Percentiles rank a stretch among this genome's conserved stretches.
Evolutionary conservation across 192 early-diverging fungal genomes (phyloP).

Genomic region (Coemansia sp.): DNA sequence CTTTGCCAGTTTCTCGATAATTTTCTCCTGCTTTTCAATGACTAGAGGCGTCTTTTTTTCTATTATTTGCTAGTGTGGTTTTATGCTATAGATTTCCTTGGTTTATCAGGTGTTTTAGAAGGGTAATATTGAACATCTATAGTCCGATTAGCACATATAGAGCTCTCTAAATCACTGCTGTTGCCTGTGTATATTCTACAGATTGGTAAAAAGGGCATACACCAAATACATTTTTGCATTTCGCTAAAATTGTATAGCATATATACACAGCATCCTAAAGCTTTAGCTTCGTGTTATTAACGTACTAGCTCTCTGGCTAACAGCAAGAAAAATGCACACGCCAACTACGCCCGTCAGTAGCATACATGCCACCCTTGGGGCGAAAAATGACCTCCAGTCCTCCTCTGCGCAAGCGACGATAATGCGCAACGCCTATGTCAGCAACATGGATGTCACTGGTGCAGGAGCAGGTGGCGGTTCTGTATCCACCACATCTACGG

Average conservation of each 20-base stretch:
- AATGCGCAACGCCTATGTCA: constrained; percentile 17
- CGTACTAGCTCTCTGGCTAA: background rate
- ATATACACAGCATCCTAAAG: background rate
- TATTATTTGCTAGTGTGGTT: too few species aligned
- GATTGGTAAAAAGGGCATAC: background rate
- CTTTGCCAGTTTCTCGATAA: too few species aligned
- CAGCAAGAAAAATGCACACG: constrained; percentile 15
- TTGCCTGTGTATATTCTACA: background rate
- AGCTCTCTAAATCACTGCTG: too few species aligned
- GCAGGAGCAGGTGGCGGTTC: constrained; percentile 4
- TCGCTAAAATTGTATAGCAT: background rate
- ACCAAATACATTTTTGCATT: background rate
- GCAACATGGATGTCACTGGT: constrained; percentile 11
- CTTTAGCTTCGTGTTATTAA: background rate
- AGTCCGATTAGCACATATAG: too few species aligned
- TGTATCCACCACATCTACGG: background rate
- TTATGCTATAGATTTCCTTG: too few species aligned
- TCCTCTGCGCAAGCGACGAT: constrained; percentile 8
- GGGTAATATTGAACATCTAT: too few species aligned
- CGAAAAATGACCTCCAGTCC: background rate
- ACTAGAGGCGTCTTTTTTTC: too few species aligned
- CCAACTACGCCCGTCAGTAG: constrained; percentile 24
- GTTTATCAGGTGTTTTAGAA: too few species aligned
- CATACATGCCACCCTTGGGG: background rate
- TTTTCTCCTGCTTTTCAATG: background rate